Conservation (phyloP, 169 alveolate species). For the Cyclospora cayetanensis region DNA sequence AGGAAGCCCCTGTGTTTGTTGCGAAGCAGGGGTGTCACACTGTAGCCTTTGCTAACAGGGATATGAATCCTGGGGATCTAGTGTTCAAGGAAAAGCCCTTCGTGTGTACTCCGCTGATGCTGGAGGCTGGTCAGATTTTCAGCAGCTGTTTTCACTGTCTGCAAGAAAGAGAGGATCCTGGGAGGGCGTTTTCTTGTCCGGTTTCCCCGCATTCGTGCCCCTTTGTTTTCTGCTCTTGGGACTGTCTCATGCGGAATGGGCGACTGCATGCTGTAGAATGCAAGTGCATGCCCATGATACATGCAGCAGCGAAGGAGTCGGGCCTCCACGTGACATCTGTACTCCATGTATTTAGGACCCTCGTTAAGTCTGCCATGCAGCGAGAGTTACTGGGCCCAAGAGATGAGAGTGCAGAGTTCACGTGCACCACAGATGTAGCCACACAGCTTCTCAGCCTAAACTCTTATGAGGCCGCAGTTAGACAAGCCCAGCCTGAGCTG, state of each 20-base stretch:
- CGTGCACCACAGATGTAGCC: conserved; percentile 68
- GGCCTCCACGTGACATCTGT: conserved; percentile 75
- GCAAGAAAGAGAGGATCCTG: conserved; percentile 77
- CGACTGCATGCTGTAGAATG: conserved; percentile 89
- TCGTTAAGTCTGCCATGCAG: conserved; percentile 77
- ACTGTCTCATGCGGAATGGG: conserved; percentile 85
- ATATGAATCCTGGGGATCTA: conserved; percentile 57
- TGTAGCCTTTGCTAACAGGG: conserved; percentile 40
- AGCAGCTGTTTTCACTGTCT: conserved; percentile 90
- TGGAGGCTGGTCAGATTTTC: conserved; percentile 61
- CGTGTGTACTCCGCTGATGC: conserved; percentile 65
- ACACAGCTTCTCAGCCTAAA: conserved; percentile 75
- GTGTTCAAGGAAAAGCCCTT: conserved; percentile 55
- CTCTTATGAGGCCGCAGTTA: conserved; percentile 77
- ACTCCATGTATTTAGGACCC: conserved; percentile 76
- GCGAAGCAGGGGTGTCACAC: conserved; percentile 25
- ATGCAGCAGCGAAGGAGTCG: conserved; percentile 81
- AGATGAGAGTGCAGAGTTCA: neutral
- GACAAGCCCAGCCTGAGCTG: conserved; percentile 78
- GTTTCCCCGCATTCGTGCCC: conserved; percentile 88
- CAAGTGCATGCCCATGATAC: conserved; percentile 76
- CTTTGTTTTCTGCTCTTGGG: conserved; percentile 88
- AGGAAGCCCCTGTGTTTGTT: conserved; percentile 34
- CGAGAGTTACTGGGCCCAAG: conserved; percentile 44
- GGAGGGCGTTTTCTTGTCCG: conserved; percentile 85